Percentiles rank a stretch among this genome's conserved stretches.
Conservation (phyloP, 345 rosid species). For the Salix dunnii region DNA sequence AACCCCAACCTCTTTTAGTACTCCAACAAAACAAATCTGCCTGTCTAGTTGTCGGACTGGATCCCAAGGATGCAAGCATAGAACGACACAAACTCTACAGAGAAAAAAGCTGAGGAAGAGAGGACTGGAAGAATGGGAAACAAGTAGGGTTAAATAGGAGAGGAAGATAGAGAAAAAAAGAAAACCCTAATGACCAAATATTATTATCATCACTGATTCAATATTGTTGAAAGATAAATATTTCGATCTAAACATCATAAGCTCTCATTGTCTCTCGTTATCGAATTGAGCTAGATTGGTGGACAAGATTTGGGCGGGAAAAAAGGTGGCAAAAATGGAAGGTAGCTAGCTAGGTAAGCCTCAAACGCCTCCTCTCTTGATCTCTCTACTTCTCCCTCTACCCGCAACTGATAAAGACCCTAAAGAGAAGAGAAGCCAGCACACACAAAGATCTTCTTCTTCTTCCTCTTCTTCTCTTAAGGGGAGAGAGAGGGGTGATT, state of each 20-base stretch:
- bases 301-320: constrained; percentile 45
- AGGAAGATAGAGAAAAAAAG: neutral
- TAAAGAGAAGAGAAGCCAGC: neutral
- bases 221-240: constrained; percentile 7
- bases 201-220: constrained; percentile 8
- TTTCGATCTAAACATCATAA: constrained; percentile 28
- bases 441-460: neutral
- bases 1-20: constrained; percentile 8
- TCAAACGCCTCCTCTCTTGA: neutral
- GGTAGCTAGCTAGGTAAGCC: neutral
- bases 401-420: constrained; percentile 57
- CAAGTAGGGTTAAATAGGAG: constrained; percentile 35
- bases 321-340: constrained; percentile 30
- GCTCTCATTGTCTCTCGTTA: constrained; percentile 40
- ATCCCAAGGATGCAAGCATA: constrained; percentile 35
- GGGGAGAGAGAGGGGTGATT: neutral
- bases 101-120: constrained; percentile 15
- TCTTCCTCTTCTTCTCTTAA: neutral
- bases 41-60: constrained; percentile 39
- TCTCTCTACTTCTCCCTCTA: constrained; percentile 31
- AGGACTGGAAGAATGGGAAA: constrained; percentile 35
- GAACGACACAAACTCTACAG: neutral
- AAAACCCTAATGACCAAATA: constrained; percentile 39
- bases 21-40: neutral
- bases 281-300: constrained; percentile 48